Base-by-base conservation (phyloP, 75 land plant genomes). In the Cunninghamia lanceolata region DNA sequence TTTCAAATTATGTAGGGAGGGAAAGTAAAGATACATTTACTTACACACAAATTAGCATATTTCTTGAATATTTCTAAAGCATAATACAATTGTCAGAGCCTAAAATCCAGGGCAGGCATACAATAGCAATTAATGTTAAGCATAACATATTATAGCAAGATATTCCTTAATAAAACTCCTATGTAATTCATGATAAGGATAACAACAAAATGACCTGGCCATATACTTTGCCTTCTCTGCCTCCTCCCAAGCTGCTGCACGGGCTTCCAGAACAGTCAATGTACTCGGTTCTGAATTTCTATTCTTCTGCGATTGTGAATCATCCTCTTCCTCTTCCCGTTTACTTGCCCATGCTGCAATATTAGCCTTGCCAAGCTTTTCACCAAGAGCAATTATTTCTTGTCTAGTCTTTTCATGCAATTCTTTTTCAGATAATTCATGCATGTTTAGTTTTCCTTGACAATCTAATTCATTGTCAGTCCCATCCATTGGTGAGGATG, bases 231-330 rank as follows among this genome's bases (percentile, higher is more conserved):
- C 93, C 82, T 93, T 94, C 87, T 95, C 97, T 63, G 98, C 99
- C 52, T 95, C 98, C 87, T 95, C 99, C 99, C 99, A 96, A 36
- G 99, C 98, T 54, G 89, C 73, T 75, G 99, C 99, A 84, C 95
- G 93, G 39, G 91, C 86, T 52, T 94, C 98, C 66, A 94, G 89
- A 75, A 85, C 90, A 87, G 85, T 88, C 85, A 85, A 89, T 53
- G 90, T 87, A n/a, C 81, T 86, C 82, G 85, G 93, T 43, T 90
- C 93, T 39, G 85, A 75, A 81, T 87, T 88, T 75, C 30, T 85
- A 42, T 78, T 91, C 86, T 93, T 88, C 11, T 91, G 89, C 34
- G 91, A 88, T 25, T 84, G 87, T 14, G 94, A 85, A 54, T 93
- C 92, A 89, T 92, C 91, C 47, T 86, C 93, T 63, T 95, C 93